Conservation (phyloP, 768 basidiomycete genomes). For the Calvatia gigantea region DNA sequence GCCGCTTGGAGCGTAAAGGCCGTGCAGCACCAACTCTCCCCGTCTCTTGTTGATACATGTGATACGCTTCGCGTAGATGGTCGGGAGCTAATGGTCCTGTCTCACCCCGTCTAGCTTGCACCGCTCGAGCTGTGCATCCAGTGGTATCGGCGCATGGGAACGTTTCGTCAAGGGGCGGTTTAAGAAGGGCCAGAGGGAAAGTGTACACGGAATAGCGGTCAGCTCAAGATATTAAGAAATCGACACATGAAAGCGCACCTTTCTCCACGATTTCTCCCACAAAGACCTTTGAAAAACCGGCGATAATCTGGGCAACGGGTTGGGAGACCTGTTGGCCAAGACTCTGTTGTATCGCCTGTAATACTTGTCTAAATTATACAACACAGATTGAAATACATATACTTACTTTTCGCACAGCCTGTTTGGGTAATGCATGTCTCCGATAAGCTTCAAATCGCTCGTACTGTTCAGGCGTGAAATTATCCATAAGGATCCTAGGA, state of each 20-base stretch:
- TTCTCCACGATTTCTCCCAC: slow-evolving; percentile 91
- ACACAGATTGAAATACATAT: too few species aligned
- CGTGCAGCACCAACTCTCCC: slow-evolving; percentile 79
- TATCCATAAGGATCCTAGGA: slow-evolving; percentile 80
- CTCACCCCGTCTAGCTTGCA: slow-evolving; percentile 70
- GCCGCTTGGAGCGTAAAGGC: slow-evolving; percentile 61
- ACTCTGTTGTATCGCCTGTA: slow-evolving; percentile 79
- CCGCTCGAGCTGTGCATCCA: slow-evolving; percentile 56
- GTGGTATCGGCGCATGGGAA: background rate
- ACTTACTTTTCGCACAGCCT: slow-evolving; percentile 73
- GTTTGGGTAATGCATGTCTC: slow-evolving; percentile 79
- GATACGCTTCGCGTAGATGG: slow-evolving; percentile 86
- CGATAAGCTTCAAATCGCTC: slow-evolving; percentile 89
- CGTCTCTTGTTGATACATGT: slow-evolving; percentile 76
- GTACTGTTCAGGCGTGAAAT: slow-evolving; percentile 79
- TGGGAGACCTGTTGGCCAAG: slow-evolving; percentile 80
- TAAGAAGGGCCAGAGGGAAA: too few species aligned
- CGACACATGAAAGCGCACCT: slow-evolving; percentile 42
- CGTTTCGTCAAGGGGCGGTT: background rate
- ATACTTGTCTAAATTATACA: background rate
- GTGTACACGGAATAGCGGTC: background rate
- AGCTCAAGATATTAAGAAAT: background rate
- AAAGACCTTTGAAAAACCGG: slow-evolving; percentile 88
- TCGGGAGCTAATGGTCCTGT: slow-evolving; percentile 82
- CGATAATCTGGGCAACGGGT: slow-evolving; percentile 85